phyloP scores from a whole-genome alignment of 2,329 filamentous ascomycete genomes.

The Colletotrichum lini region DNA sequence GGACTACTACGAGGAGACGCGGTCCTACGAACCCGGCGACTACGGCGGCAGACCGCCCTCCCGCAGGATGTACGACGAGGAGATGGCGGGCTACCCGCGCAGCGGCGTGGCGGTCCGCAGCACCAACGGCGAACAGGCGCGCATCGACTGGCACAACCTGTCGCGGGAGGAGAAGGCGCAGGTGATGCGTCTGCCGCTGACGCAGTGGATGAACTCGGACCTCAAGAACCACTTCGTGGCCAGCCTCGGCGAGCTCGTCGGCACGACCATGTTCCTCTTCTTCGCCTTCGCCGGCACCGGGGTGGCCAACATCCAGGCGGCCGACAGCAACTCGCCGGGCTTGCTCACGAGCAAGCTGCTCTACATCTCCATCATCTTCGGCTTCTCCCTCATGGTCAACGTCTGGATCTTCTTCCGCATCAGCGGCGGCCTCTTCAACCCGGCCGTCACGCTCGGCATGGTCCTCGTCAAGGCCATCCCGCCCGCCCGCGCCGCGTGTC shows the following conservation, averaged over 20 bases:
- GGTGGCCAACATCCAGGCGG: constrained; percentile 56
- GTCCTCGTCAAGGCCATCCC: constrained; percentile 64
- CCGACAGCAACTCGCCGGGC: constrained; percentile 55
- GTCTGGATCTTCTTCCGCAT: constrained; percentile 65
- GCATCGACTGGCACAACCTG: constrained; percentile 57
- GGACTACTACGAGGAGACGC: constrained; percentile 38
- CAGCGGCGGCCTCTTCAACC: constrained; percentile 56
- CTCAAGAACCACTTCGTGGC: constrained; percentile 61
- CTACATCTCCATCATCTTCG: constrained; percentile 59
- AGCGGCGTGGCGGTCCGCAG: constrained; percentile 30
- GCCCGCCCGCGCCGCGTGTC: constrained; percentile 59
- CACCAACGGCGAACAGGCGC: constrained; percentile 41
- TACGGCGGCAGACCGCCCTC: constrained; percentile 35
- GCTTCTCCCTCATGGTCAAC: constrained; percentile 61
- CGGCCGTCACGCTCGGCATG: constrained; percentile 64
- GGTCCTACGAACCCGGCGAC: constrained; percentile 34
- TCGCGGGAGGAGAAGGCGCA: constrained; percentile 57
- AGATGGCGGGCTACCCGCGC: constrained; percentile 36
- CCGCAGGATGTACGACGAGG: constrained; percentile 41
- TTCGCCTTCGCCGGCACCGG: constrained; percentile 60
- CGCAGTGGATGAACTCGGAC: constrained; percentile 62
- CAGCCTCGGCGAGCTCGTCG: constrained; percentile 56
- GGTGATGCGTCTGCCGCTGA: constrained; percentile 61
- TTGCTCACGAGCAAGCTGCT: constrained; percentile 60
- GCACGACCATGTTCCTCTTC: constrained; percentile 60